Base-by-base conservation (phyloP, 2,329 filamentous ascomycete species). In the Penicillium sp. region DNA sequence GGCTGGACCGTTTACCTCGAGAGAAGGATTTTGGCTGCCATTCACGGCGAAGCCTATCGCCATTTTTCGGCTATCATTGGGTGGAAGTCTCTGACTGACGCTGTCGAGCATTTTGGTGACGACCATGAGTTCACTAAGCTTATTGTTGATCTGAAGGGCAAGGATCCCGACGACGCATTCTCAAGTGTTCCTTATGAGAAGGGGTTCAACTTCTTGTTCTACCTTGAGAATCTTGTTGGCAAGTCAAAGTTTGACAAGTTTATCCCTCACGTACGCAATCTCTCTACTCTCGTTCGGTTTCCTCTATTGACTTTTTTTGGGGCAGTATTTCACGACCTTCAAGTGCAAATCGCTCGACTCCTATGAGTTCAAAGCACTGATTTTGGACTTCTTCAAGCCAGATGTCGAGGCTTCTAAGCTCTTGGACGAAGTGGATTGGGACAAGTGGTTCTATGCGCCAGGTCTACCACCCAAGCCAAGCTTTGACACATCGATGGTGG, bases 1-100 rank as follows among this genome's bases (percentile, higher is more conserved):
- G 93, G 93, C 33, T 97, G 93, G 94, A 97, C 94, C 0, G 89
- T 88, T 21, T 99, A 99, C 69, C 83, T 97, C 5, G 94, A 99
- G 77, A 88, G 94, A 51, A 85, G 94, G 74, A 77, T 76, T n/a
- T 59, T 76, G 63, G 75, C 72, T 57, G 73, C 73, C 11, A 64
- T 77, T 44, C 92, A 97, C 66, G 92, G 92, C 46, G 89, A 93
- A 62, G 78, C 89, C 5, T 87, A 95, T 71, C 90, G 94, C 61
- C 90, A 97, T 76, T 97, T 99, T 75, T 95, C 90, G 9, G 88
- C 93, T 62, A 96, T 97, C 63, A 95, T 97, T 63, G 94, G 94
- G 58, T 97, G 93, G 93, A 94, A 96, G 71, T 84, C 88, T 2
- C 84, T 96, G 19, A 83, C 89, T 76, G 92, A 96, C 68, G 85